Conservation (phyloP, 106 monocot genomes). For the Allium sativum region DNA sequence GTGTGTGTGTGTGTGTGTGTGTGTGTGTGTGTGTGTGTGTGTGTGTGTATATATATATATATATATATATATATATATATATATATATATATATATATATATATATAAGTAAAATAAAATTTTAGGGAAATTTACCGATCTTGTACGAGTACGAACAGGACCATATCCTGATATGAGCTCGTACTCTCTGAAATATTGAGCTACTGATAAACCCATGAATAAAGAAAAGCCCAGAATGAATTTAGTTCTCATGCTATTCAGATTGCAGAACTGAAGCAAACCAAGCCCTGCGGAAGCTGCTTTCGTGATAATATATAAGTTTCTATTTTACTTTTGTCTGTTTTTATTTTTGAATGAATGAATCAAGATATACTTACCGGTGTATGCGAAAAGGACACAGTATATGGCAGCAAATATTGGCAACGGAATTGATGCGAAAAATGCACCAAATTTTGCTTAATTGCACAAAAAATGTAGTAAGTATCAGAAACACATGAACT, state of each 20-base stretch:
- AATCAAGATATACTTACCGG: conserved; percentile 29
- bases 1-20: no score
- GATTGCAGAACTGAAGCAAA: conserved; percentile 67
- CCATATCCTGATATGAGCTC: conserved; percentile 42
- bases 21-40: no score
- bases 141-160: conserved; percentile 45
- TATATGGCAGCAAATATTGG: conserved; percentile 69
- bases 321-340: no score
- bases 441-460: conserved; percentile 88
- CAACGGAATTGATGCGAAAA: conserved; percentile 80
- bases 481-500: not conserved
- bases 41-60: no score
- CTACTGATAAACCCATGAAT: conserved; percentile 57
- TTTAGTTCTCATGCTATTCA: conserved; percentile 55
- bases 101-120: not conserved
- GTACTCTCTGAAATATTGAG: conserved; percentile 60
- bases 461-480: not conserved
- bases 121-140: conserved; percentile 31
- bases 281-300: conserved; percentile 72
- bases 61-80: no score
- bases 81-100: no score
- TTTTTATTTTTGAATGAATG: no score
- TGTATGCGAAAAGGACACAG: conserved; percentile 76
- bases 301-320: not conserved
- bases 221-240: conserved; percentile 56